These are phyloP conservation scores for Russula sp. DNA, from an alignment of 768 basidiomycete genomes.

Conservation along the genomic window DNA sequence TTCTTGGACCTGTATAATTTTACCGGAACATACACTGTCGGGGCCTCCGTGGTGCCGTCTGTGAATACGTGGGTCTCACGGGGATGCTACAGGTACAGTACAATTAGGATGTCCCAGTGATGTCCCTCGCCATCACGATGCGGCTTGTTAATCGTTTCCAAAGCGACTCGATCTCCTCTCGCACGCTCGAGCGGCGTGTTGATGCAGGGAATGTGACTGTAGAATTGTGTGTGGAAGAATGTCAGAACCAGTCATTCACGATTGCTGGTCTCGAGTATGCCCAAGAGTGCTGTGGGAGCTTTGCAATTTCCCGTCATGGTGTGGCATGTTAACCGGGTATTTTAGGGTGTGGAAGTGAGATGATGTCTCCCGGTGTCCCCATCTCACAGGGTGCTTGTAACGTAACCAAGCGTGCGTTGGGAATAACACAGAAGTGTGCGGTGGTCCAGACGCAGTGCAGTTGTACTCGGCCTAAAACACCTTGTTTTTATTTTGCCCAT, in stretches of 20 bases:
- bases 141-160: not conserved
- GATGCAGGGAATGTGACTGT: conserved; percentile 1
- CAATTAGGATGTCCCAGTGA: not conserved
- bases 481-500: too few relatives aligned
- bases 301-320: too few relatives aligned
- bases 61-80: not conserved
- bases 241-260: not conserved
- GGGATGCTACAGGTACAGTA: not conserved
- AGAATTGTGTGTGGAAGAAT: not conserved
- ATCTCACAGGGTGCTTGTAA: conserved; percentile 4
- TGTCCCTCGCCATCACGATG: not conserved
- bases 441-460: too few relatives aligned
- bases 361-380: not conserved
- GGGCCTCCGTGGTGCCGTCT: not conserved
- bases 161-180: not conserved
- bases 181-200: conserved; percentile 1
- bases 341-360: not conserved
- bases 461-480: too few relatives aligned
- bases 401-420: conserved; percentile 4
- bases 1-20: not conserved
- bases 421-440: not conserved
- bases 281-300: too few relatives aligned
- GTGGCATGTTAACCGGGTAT: not conserved
- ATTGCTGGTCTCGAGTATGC: not conserved
- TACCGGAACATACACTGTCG: not conserved